phyloP scores from a whole-genome alignment of 306 rosid species.

The Cicer chorassanicum region DNA sequence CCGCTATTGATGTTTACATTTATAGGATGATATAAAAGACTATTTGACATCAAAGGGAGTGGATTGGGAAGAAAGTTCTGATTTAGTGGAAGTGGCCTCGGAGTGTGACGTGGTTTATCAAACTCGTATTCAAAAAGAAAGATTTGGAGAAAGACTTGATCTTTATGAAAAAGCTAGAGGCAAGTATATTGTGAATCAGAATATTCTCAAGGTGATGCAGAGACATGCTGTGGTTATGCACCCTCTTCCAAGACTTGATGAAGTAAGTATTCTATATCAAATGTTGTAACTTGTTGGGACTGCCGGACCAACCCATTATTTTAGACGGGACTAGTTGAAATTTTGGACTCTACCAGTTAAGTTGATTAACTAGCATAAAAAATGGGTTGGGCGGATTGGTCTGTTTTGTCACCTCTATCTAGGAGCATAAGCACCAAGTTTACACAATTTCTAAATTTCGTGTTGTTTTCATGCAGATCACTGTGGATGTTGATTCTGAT shows the following conservation, averaged over 20 bases:
- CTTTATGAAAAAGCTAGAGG: conserved; percentile 87
- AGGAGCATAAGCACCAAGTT: conserved; percentile 20
- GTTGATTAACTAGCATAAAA: too few relatives aligned
- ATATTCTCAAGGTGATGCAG: conserved; percentile 70
- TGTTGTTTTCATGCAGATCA: conserved; percentile 60
- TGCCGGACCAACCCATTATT: too few relatives aligned
- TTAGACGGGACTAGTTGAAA: too few relatives aligned
- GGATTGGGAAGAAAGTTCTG: conserved; percentile 85
- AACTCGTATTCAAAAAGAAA: conserved; percentile 86
- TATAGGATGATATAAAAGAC: conserved; percentile 85
- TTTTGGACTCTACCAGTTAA: too few relatives aligned
- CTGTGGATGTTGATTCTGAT: conserved; percentile 75
- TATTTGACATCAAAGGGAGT: conserved; percentile 69
- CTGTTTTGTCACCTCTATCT: neutral
- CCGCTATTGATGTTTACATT: conserved; percentile 22
- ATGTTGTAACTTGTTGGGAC: neutral
- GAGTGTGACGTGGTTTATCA: conserved; percentile 89
- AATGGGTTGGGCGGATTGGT: too few relatives aligned
- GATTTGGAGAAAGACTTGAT: conserved; percentile 80
- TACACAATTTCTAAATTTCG: neutral
- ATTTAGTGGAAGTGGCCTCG: conserved; percentile 81
- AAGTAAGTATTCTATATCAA: conserved; percentile 53
- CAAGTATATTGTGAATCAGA: conserved; percentile 74
- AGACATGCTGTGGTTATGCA: conserved; percentile 81
- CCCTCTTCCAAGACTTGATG: conserved; percentile 95